Conservation (phyloP, 495 filamentous ascomycete species). For the Echria macrotheca region DNA sequence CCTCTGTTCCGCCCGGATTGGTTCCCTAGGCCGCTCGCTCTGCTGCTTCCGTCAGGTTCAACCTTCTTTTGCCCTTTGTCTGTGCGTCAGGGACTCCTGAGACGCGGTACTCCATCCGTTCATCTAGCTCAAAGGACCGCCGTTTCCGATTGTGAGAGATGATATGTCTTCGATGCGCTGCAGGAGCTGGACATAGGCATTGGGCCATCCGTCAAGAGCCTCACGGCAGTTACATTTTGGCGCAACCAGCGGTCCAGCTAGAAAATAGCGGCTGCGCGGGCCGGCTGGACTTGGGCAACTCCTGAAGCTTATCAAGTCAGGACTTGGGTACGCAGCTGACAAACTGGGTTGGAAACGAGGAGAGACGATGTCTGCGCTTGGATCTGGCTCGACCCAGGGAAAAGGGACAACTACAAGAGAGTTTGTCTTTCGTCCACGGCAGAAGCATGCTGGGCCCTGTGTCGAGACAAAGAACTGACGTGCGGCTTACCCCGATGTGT, state of each 20-base stretch:
- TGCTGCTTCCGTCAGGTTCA: constrained; percentile 1
- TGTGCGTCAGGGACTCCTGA: constrained; percentile 2
- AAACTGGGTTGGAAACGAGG: neutral
- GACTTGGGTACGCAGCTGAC: neutral
- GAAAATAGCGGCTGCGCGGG: neutral
- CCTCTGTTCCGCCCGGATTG: neutral
- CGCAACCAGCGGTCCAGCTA: constrained; percentile 5
- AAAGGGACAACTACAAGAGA: too few species aligned
- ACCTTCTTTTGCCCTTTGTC: neutral
- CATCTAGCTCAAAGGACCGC: neutral
- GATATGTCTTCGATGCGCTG: neutral
- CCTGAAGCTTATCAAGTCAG: neutral
- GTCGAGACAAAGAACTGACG: too few species aligned
- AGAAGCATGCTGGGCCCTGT: too few species aligned
- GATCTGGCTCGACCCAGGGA: too few species aligned
- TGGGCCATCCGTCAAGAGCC: constrained; percentile 4
- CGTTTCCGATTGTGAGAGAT: constrained; percentile 10
- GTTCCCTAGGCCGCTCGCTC: constrained; percentile 1
- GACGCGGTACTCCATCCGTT: neutral
- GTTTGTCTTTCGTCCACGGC: too few species aligned
- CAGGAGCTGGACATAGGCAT: neutral
- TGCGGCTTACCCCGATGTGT: too few species aligned
- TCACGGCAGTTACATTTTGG: constrained; percentile 8
- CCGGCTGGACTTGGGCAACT: neutral
- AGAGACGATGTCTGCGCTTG: too few species aligned